phyloP scores from a whole-genome alignment of 768 basidiomycete genomes.

The Pleurotus sapidus region DNA sequence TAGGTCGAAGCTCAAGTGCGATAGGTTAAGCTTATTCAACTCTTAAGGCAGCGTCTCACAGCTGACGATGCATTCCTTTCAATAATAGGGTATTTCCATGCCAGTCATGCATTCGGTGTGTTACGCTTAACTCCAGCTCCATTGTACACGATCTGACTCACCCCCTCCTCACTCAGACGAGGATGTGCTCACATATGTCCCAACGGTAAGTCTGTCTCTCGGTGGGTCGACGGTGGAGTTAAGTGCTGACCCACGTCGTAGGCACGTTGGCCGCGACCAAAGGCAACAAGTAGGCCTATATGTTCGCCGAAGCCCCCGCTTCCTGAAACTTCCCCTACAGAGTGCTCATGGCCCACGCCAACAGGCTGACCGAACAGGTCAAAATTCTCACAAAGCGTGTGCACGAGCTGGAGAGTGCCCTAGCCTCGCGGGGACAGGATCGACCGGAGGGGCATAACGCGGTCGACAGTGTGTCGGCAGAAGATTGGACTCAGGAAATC shows the following conservation, averaged over 20 bases:
- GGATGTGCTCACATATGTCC: conserved; percentile 54
- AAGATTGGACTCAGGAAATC: conserved; percentile 10
- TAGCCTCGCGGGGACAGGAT: conserved; percentile 14
- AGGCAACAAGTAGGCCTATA: conserved; percentile 45
- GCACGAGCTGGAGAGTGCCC: conserved; percentile 42
- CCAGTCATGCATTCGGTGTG: conserved; percentile 46
- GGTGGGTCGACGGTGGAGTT: neutral
- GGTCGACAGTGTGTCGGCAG: neutral
- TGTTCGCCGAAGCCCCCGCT: neutral
- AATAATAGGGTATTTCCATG: conserved; percentile 51
- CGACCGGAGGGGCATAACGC: conserved; percentile 1
- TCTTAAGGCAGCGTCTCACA: neutral
- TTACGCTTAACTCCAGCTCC: neutral
- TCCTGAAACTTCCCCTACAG: conserved; percentile 20
- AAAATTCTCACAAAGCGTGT: conserved; percentile 37
- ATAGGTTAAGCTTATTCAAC: conserved; percentile 28
- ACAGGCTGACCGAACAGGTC: conserved; percentile 45
- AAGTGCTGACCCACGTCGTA: conserved; percentile 6
- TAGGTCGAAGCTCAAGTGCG: conserved; percentile 56
- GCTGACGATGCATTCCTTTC: neutral
- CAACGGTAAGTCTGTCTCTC: conserved; percentile 29
- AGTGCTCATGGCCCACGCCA: conserved; percentile 49
- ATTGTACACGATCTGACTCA: neutral
- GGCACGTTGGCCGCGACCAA: conserved; percentile 53
- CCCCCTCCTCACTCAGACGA: conserved; percentile 24